A percentile compares a stretch with the other conserved stretches of the same genome.
These are phyloP conservation scores for Viola odorata DNA, from an alignment of 345 rosid species.

Conservation along the genomic window DNA sequence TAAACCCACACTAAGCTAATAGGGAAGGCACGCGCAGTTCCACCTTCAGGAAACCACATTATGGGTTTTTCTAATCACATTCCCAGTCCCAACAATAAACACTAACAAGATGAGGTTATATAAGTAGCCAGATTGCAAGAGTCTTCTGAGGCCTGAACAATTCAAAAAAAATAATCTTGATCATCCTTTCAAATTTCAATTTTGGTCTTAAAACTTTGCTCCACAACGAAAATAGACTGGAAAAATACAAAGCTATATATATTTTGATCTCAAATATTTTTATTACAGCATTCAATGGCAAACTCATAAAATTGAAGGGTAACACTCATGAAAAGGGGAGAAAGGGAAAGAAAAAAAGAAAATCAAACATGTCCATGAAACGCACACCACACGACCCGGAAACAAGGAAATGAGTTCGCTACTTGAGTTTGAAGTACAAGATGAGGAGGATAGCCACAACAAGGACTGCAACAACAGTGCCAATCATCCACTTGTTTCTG, in stretches of 20 bases:
- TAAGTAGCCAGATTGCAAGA: too few relatives aligned
- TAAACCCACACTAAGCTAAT: too few relatives aligned
- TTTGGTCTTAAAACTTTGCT: conserved; percentile 1
- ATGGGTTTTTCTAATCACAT: too few relatives aligned
- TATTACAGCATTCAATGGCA: conserved; percentile 8
- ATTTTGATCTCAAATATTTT: neutral
- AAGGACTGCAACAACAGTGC: conserved; percentile 49
- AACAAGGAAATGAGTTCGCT: neutral
- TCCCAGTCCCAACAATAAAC: too few relatives aligned
- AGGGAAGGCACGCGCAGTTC: too few relatives aligned
- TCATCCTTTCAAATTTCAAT: too few relatives aligned
- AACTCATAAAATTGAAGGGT: neutral
- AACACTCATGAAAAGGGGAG: too few relatives aligned
- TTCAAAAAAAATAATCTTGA: too few relatives aligned
- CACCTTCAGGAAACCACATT: too few relatives aligned
- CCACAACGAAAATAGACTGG: neutral
- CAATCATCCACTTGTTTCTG: conserved; percentile 83
- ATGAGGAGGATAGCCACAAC: conserved; percentile 45
- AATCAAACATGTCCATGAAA: neutral
- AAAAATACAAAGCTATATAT: neutral
- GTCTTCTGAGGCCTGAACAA: too few relatives aligned
- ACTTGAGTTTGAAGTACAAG: conserved; percentile 69
- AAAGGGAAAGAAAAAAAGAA: neutral
- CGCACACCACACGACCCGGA: neutral
- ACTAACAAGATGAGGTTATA: too few relatives aligned